These are phyloP conservation scores for Beauveria scarabaeidicola DNA, from an alignment of 2,329 filamentous ascomycete genomes.

Conservation along the genomic window DNA sequence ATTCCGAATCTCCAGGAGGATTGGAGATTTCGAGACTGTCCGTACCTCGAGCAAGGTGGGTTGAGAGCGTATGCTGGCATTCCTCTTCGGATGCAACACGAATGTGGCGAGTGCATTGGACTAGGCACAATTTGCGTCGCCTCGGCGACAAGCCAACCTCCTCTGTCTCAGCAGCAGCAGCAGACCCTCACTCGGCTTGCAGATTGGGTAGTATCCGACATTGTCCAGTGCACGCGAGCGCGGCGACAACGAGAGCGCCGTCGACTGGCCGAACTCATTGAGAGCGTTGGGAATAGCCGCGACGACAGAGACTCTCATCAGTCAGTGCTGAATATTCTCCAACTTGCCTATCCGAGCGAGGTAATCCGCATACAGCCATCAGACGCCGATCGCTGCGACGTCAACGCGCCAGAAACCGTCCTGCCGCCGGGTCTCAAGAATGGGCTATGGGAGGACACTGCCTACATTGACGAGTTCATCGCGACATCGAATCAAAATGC, in stretches of 20 bases:
- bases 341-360: slow-evolving; percentile 26
- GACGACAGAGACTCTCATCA: slow-evolving; percentile 10
- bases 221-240: slow-evolving; percentile 28
- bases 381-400: slow-evolving; percentile 17
- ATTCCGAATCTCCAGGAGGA: slow-evolving; percentile 33
- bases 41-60: slow-evolving; percentile 31
- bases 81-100: slow-evolving; percentile 29
- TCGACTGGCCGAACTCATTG: slow-evolving; percentile 28
- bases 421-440: slow-evolving; percentile 23
- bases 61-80: slow-evolving; percentile 33
- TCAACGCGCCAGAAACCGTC: slow-evolving; percentile 22
- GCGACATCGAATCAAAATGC: slow-evolving; percentile 25
- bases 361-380: slow-evolving; percentile 21
- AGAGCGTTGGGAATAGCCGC: slow-evolving; percentile 15
- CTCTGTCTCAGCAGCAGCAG: slow-evolving; percentile 22
- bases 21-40: slow-evolving; percentile 34
- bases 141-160: slow-evolving; percentile 25
- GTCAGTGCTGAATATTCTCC: slow-evolving; percentile 22
- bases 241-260: slow-evolving; percentile 31
- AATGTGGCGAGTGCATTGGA: slow-evolving; percentile 29
- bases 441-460: slow-evolving; percentile 36
- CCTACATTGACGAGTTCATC: slow-evolving; percentile 31
- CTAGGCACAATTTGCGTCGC: slow-evolving; percentile 36
- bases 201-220: slow-evolving; percentile 30
- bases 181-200: slow-evolving; percentile 20